phyloP scores from a whole-genome alignment of 257 asterid species.

The Solanum infundibuliforme region DNA sequence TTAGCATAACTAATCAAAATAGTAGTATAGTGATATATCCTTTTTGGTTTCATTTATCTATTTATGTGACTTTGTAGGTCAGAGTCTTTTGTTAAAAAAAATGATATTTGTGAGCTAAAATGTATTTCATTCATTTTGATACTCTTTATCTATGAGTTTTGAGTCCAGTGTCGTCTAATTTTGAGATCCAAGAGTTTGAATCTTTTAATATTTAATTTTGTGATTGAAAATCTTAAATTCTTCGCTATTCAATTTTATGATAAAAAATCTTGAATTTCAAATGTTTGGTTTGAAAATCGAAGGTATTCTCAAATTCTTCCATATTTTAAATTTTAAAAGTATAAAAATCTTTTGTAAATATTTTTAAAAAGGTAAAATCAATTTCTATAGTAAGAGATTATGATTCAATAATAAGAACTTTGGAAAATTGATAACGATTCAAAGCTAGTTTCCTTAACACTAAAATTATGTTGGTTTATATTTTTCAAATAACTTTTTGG shows the following conservation, averaged over 20 bases:
- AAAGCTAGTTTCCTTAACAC: background rate
- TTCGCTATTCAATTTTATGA: background rate
- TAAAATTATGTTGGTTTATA: background rate
- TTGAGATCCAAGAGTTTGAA: too few species aligned
- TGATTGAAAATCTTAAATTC: background rate
- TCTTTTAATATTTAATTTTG: background rate
- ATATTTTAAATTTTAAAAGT: background rate
- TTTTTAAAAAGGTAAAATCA: background rate
- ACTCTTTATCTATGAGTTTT: rapidly evolving
- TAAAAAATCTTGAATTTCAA: background rate
- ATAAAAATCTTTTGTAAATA: background rate
- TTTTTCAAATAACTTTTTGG: background rate
- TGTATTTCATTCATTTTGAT: background rate
- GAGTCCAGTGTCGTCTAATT: rapidly evolving
- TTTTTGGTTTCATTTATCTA: background rate
- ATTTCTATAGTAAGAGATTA: background rate
- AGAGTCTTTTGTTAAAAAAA: background rate
- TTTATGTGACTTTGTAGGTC: background rate
- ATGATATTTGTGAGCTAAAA: background rate
- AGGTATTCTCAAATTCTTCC: background rate
- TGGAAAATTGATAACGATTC: background rate
- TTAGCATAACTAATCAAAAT: background rate
- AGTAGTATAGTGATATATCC: too few species aligned
- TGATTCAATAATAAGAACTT: background rate
- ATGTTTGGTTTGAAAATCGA: background rate